Evolutionary conservation across 169 alveolate species (phyloP).

Genomic region (Cryptosporidium meleagridis): DNA sequence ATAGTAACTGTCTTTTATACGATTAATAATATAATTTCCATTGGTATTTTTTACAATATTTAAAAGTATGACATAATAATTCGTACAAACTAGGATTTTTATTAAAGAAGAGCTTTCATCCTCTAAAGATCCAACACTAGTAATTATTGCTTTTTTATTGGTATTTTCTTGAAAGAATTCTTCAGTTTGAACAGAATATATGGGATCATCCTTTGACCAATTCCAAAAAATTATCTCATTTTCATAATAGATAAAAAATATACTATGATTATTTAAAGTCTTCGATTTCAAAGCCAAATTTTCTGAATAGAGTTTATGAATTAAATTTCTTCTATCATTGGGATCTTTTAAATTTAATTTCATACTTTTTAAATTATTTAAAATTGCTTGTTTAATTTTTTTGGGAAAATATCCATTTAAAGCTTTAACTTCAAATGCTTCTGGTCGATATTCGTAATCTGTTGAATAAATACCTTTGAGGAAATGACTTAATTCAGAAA

Average conservation of each 20-base stretch:
- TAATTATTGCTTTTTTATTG: slow-evolving; percentile 30
- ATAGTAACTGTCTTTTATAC: slow-evolving; percentile 43
- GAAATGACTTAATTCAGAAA: neutral
- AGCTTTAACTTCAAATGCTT: slow-evolving; percentile 36
- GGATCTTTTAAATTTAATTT: neutral
- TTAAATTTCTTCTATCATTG: neutral
- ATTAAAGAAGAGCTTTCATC: neutral
- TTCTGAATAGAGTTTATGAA: neutral
- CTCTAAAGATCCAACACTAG: slow-evolving; percentile 33
- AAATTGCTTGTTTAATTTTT: slow-evolving; percentile 16
- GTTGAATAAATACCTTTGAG: slow-evolving; percentile 15
- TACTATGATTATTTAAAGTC: slow-evolving; percentile 26
- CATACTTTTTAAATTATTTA: neutral
- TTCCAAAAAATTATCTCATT: slow-evolving; percentile 63
- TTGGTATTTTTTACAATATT: slow-evolving; percentile 3
- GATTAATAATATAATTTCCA: slow-evolving; percentile 53
- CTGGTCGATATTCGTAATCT: slow-evolving; percentile 64
- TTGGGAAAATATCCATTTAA: slow-evolving; percentile 26
- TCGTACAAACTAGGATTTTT: slow-evolving; percentile 27
- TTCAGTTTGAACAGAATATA: slow-evolving; percentile 61
- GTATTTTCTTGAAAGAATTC: slow-evolving; percentile 43
- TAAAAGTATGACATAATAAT: slow-evolving; percentile 9
- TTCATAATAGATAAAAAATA: slow-evolving; percentile 27
- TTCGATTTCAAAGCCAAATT: neutral
- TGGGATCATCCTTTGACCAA: slow-evolving; percentile 64